A percentile compares a stretch with the other conserved stretches of the same genome.
Conservation (phyloP, 2,329 filamentous ascomycete species). For the Aspergillus jensenii region DNA sequence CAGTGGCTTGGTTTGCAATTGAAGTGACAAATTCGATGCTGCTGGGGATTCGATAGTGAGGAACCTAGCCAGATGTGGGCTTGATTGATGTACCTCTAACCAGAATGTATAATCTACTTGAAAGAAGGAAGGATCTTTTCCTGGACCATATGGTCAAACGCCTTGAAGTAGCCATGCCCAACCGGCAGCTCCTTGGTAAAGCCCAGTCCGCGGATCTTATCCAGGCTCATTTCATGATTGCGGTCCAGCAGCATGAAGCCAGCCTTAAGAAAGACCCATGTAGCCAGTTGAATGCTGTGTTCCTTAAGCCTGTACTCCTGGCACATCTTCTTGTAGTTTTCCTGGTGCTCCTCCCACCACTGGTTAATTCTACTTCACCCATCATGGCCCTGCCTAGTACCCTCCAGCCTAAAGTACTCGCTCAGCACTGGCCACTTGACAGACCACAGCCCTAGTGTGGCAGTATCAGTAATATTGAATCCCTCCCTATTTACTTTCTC, state of each 20-base stretch:
- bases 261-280: slow-evolving; percentile 18
- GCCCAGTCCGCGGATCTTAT: slow-evolving; percentile 22
- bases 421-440: slow-evolving; percentile 21
- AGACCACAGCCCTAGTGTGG: slow-evolving; percentile 14
- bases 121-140: slow-evolving; percentile 8
- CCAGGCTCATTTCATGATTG: slow-evolving; percentile 22
- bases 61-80: too few relatives aligned
- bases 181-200: slow-evolving; percentile 23
- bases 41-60: too few relatives aligned
- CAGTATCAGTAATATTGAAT: slow-evolving; percentile 28
- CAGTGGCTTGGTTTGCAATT: too few relatives aligned
- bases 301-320: slow-evolving; percentile 16
- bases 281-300: neutral
- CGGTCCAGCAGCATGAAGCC: slow-evolving; percentile 17
- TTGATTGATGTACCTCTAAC: too few relatives aligned
- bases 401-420: slow-evolving; percentile 23
- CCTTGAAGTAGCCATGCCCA: slow-evolving; percentile 16
- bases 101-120: too few relatives aligned
- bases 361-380: slow-evolving; percentile 17
- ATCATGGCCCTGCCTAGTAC: neutral
- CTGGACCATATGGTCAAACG: slow-evolving; percentile 10
- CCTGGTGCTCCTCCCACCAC: slow-evolving; percentile 21
- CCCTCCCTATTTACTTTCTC: slow-evolving; percentile 15
- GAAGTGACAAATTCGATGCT: too few relatives aligned
- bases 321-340: slow-evolving; percentile 21